Evolutionary conservation across 441 rosid species (phyloP).

Genomic region (Gossypium armourianum): DNA sequence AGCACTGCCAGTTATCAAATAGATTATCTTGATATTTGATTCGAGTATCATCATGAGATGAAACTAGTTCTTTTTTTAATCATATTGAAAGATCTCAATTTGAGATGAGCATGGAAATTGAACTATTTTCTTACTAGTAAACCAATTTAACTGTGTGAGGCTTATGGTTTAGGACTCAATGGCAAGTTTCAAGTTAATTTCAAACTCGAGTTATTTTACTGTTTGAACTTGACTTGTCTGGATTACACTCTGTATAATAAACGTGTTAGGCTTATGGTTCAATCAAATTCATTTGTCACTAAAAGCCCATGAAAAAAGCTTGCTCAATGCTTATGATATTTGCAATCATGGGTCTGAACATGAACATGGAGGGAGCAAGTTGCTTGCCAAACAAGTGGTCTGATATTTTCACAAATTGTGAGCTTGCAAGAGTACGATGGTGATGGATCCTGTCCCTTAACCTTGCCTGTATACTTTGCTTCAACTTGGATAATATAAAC

Average conservation of each 20-base stretch:
- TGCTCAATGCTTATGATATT: not conserved
- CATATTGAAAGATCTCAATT: not conserved
- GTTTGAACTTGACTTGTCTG: not conserved
- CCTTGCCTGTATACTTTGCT: not conserved
- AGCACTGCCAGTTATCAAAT: not conserved
- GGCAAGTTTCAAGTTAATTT: not conserved
- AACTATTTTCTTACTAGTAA: not conserved
- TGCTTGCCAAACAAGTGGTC: not conserved
- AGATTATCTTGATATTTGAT: not conserved
- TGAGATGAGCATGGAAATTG: not conserved
- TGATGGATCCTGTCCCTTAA: not conserved
- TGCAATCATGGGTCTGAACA: not conserved
- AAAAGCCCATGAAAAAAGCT: not conserved
- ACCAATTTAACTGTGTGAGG: not conserved
- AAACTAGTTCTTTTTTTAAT: too few relatives aligned
- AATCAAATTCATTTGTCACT: not conserved
- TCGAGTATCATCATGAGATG: not conserved
- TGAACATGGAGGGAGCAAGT: not conserved
- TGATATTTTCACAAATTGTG: not conserved
- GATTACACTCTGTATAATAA: not conserved
- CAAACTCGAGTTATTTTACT: too few relatives aligned
- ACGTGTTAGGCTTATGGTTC: not conserved
- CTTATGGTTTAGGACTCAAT: too few relatives aligned
- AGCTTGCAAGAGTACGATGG: not conserved
- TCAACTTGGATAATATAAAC: not conserved